These are phyloP conservation scores for Paecilomyces variotii DNA, from an alignment of 2,329 filamentous ascomycete genomes.

Conservation along the genomic window DNA sequence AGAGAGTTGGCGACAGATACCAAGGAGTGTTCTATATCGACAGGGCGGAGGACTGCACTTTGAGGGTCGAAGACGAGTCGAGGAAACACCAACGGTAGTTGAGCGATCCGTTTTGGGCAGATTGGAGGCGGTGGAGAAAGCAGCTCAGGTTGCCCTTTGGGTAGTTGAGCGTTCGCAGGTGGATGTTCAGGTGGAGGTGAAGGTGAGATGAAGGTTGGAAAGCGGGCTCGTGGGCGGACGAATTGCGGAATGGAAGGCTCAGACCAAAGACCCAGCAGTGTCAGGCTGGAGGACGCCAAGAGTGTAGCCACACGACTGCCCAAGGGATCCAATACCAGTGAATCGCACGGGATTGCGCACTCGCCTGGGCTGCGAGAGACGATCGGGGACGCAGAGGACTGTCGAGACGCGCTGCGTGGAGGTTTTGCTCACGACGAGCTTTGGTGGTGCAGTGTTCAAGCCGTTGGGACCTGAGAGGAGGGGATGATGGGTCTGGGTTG, in stretches of 20 bases:
- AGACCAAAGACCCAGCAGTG: conserved; percentile 16
- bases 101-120: conserved; percentile 50
- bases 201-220: conserved; percentile 27
- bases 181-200: conserved; percentile 21
- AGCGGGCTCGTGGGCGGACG: conserved; percentile 15
- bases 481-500: conserved; percentile 5
- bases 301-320: conserved; percentile 16
- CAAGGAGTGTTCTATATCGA: conserved; percentile 25
- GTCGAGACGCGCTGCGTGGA: conserved; percentile 1
- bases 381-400: not conserved
- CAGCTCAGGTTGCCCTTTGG: conserved; percentile 13
- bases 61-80: conserved; percentile 36
- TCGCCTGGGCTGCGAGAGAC: not conserved
- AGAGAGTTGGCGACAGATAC: conserved; percentile 13
- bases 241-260: conserved; percentile 17
- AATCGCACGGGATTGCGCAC: not conserved
- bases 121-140: conserved; percentile 22
- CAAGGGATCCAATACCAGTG: conserved; percentile 1
- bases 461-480: conserved; percentile 8
- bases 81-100: conserved; percentile 27
- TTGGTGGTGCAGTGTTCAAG: conserved; percentile 3
- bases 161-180: conserved; percentile 27
- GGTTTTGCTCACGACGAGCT: not conserved
- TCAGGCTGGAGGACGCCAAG: conserved; percentile 19
- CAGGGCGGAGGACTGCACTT: conserved; percentile 35